Conservation (phyloP, 345 rosid genomes). For the Eutrema heterophyllum region DNA sequence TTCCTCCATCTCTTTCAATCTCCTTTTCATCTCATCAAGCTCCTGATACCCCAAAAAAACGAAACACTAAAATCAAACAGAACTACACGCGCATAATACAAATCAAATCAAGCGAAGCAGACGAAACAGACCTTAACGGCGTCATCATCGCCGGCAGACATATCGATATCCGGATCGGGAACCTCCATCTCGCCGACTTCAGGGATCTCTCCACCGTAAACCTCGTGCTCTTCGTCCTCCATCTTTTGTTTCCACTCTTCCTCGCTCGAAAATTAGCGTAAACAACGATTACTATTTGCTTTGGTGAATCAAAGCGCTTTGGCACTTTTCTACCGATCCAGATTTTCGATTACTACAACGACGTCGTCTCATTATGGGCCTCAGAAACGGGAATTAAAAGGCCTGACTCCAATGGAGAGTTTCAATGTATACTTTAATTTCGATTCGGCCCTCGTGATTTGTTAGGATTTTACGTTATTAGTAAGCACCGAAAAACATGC, state of each 20-base stretch:
- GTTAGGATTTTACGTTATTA: not conserved
- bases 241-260: constrained; percentile 16
- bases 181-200: constrained; percentile 63
- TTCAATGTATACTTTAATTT: not conserved
- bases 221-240: constrained; percentile 96
- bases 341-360: not conserved
- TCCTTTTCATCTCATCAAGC: constrained; percentile 90
- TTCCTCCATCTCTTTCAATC: constrained; percentile 95
- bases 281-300: not conserved
- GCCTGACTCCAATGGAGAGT: not conserved
- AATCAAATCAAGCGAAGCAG: not conserved
- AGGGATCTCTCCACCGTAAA: constrained; percentile 90
- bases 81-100: not conserved
- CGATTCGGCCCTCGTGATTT: not conserved
- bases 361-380: not conserved
- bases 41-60: constrained; percentile 41
- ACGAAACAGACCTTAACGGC: constrained; percentile 59
- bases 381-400: not conserved
- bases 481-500: constrained; percentile 12
- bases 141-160: constrained; percentile 70
- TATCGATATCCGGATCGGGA: constrained; percentile 54
- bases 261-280: not conserved
- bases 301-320: not conserved
- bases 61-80: not conserved
- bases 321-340: not conserved